Evolutionary conservation across 2,329 filamentous ascomycete genomes (phyloP).

Genomic region (Orbilia ellipsospora): DNA sequence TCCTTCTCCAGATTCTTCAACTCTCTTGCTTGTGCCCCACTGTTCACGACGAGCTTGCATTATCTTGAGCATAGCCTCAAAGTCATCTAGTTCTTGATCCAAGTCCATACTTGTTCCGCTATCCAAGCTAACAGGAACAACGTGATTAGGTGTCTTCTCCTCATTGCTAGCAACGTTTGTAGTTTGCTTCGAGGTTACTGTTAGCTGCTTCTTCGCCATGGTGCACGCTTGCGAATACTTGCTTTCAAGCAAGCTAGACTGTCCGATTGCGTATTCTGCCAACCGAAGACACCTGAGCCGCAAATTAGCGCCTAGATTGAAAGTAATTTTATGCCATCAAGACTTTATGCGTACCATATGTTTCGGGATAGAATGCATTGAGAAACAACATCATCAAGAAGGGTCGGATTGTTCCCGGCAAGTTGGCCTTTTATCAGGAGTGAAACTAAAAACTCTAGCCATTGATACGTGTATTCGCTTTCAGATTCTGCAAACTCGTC

Average conservation of each 20-base stretch:
- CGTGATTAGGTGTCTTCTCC: background rate
- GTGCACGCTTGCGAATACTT: slow-evolving; percentile 53
- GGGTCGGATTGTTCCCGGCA: slow-evolving; percentile 21
- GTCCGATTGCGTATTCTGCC: slow-evolving; percentile 46
- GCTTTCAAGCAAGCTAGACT: slow-evolving; percentile 45
- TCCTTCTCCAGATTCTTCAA: slow-evolving; percentile 2
- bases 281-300: slow-evolving; percentile 45
- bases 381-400: slow-evolving; percentile 49
- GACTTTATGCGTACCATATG: slow-evolving; percentile 29
- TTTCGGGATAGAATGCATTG: slow-evolving; percentile 49
- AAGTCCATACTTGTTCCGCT: slow-evolving; percentile 35
- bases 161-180: slow-evolving; percentile 12
- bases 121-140: slow-evolving; percentile 8
- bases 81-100: slow-evolving; percentile 44
- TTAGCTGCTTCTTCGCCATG: slow-evolving; percentile 47
- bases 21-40: slow-evolving; percentile 25
- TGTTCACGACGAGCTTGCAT: slow-evolving; percentile 46
- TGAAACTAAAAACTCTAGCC: slow-evolving; percentile 41
- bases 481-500: slow-evolving; percentile 52
- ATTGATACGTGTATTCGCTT: slow-evolving; percentile 52
- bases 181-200: slow-evolving; percentile 11
- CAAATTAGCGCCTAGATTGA: slow-evolving; percentile 5
- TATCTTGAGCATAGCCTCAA: slow-evolving; percentile 43
- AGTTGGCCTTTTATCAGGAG: slow-evolving; percentile 48
- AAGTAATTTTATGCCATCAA: background rate